Evolutionary conservation across 2,329 filamentous ascomycete species (phyloP), one percentile per base, ranked within the genome.

Genomic region (Aspergillus ochraceoroseus): DNA sequence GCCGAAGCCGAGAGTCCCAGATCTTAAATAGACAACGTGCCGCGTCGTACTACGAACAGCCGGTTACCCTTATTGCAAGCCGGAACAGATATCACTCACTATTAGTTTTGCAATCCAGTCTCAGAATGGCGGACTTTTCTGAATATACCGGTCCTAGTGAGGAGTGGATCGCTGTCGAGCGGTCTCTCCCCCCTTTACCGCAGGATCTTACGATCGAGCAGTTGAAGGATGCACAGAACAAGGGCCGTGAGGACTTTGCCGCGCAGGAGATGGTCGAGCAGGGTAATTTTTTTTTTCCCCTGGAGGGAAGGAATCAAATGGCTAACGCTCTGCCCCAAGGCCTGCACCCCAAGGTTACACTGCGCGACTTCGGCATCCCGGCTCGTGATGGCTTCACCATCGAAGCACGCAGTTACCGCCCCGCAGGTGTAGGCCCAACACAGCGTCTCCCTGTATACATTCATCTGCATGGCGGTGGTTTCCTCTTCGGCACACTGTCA

Each of bases 381-480:
- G 63, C 70, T 0, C 68, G 73, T 7, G 74, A 76, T 44, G 69
- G 69, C 7, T 55, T 58, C 3, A 48, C 51, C 1, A 60, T 76
- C 17, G 62, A 70, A 51, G 70, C 64, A 6, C 66, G 74, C 20
- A 72, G 52, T 32, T 77, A 76, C 49, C 67, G 70, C 5, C 66
- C 72, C 0, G 43, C 53, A 5, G 53, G 56, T 3, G 47, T 56
- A 2, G 43, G 61, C 6, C 19, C 53, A 1, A 49, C 55, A 2
- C 31, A 58, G 25, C 46, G 28, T 7, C 61, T 78, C 0, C 75
- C 76, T 0, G 57, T 77, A 0, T 75, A 71, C 39, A 55, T 75
- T 13, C 71, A 75, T 46, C 56, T 77, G 1, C 76, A 78, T 46
- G 76, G 77, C 3, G 76, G 75, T 2, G 76, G 75, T 0, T 81